A percentile compares a stretch with the other conserved stretches of the same genome.
Evolutionary conservation across 2,329 filamentous ascomycete genomes (phyloP).

Genomic region (Microsporum ferrugineum): DNA sequence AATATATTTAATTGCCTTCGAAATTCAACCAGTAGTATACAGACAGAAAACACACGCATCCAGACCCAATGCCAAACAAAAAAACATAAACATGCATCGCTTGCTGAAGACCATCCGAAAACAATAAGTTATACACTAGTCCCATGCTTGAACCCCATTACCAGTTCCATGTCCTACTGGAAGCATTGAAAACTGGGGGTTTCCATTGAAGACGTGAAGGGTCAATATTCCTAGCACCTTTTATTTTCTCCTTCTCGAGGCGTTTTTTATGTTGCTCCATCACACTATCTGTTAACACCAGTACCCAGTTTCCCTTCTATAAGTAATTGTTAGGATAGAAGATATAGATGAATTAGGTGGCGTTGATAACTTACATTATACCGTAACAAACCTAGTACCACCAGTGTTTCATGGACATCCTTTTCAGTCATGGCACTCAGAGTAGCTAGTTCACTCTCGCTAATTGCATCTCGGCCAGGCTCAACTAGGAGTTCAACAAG

Average conservation of each 20-base stretch:
- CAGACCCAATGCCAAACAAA: neutral
- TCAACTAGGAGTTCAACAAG: conserved; percentile 78
- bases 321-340: conserved; percentile 8
- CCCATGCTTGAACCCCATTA: conserved; percentile 29
- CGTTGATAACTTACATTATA: conserved; percentile 51
- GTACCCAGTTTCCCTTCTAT: conserved; percentile 83
- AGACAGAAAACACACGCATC: neutral
- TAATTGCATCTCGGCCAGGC: conserved; percentile 53
- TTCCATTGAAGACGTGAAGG: conserved; percentile 80
- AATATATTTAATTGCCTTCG: neutral
- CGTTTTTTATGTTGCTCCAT: conserved; percentile 57
- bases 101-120: conserved; percentile 1
- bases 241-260: conserved; percentile 67
- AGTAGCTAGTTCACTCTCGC: conserved; percentile 72
- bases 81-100: conserved; percentile 2
- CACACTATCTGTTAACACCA: conserved; percentile 78
- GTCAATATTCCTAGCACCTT: conserved; percentile 64
- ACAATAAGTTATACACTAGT: neutral
- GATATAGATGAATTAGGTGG: neutral
- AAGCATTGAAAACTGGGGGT: conserved; percentile 85
- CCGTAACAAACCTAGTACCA: conserved; percentile 86
- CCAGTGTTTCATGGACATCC: conserved; percentile 88
- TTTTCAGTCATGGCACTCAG: conserved; percentile 89
- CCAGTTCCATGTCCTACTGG: conserved; percentile 91
- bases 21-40: neutral